Evolutionary conservation across 306 rosid genomes (phyloP).

Genomic region (Cicer yamashitae): DNA sequence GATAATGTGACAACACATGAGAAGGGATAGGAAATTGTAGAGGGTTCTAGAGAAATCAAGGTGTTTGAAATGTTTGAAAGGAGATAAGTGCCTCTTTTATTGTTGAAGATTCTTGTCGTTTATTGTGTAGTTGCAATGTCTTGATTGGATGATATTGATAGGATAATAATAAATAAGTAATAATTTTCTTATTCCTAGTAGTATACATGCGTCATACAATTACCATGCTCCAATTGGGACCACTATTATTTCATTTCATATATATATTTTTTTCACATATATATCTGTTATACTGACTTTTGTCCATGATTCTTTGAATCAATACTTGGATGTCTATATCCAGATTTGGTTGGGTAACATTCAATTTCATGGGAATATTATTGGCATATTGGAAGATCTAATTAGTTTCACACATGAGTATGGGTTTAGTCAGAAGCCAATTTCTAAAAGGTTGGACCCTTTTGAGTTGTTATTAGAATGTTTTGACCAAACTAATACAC

Average conservation of each 20-base stretch:
- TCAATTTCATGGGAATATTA: conserved; percentile 49
- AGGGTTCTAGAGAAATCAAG: conserved; percentile 38
- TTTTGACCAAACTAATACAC: conserved; percentile 26
- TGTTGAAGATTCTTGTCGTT: conserved; percentile 55
- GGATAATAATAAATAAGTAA: conserved; percentile 1
- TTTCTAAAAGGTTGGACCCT: conserved; percentile 18
- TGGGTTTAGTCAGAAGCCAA: conserved; percentile 20
- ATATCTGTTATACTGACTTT: conserved; percentile 44
- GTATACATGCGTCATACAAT: conserved; percentile 37
- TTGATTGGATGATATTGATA: conserved; percentile 57
- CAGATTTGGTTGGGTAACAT: conserved; percentile 25
- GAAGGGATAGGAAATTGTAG: not conserved
- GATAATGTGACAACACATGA: conserved; percentile 3
- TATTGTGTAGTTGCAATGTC: conserved; percentile 47
- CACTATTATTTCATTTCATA: conserved; percentile 11
- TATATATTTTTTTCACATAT: conserved; percentile 16
- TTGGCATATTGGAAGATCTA: conserved; percentile 37
- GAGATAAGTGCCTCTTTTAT: conserved; percentile 64
- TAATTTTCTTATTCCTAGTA: conserved; percentile 55
- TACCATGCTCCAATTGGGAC: conserved; percentile 43
- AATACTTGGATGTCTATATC: conserved; percentile 52
- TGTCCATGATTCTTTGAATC: conserved; percentile 47
- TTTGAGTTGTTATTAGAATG: conserved; percentile 28
- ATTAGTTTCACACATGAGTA: not conserved
- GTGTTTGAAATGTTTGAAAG: conserved; percentile 81